Base-by-base conservation (phyloP, 495 filamentous ascomycete genomes). In the Aspergillus kassunensis region DNA sequence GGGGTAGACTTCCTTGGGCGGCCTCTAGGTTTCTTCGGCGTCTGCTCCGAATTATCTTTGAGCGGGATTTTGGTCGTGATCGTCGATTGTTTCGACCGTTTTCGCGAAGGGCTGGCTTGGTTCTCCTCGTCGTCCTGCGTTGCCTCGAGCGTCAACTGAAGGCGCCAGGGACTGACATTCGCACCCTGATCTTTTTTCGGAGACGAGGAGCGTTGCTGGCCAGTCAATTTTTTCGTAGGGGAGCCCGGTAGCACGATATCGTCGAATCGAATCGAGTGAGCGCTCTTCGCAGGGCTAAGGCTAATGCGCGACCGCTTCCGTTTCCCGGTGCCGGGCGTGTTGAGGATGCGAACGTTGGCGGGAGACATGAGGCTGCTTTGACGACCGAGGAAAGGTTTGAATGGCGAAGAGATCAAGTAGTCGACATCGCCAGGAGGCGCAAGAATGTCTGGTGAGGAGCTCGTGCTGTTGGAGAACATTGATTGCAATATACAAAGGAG, bases 91-190 rank as follows among this genome's bases (percentile, higher is more conserved):
- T 67, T 62, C 3, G 60, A 51, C 21, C 62, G 64, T 57, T 78
- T 76, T 34, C 55, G 66, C 49, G 69, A 53, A 13, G 64, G 66
- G 24, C 60, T 68, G 9, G 42, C 60, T 20, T 66, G 56, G 23
- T 65, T 66, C 21, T 58, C 58, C 18, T 70, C 68, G 21, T 74
- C 71, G 27, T 79, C 71, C 45, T 76, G 78, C 50, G 80, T 79
- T 10, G 80, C 80, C 66, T 83, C 75, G 23, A 83, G 70, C 3
- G 79, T 80, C 40, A 83, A 72, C 18, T 77, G 71, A 49, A 83
- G 80, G 51, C 76, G 74, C 80, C 80, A 83, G 35, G 80, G 80
- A 51, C 75, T 80, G 8, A 66, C 56, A 56, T 71, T 67, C 16
- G 68, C 68, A 10, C 75, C 62, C 30, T 64, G 51, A 34, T 59